Conservation (phyloP, 1,284 basidiomycete species). For the Ustilago shanxiensis region DNA sequence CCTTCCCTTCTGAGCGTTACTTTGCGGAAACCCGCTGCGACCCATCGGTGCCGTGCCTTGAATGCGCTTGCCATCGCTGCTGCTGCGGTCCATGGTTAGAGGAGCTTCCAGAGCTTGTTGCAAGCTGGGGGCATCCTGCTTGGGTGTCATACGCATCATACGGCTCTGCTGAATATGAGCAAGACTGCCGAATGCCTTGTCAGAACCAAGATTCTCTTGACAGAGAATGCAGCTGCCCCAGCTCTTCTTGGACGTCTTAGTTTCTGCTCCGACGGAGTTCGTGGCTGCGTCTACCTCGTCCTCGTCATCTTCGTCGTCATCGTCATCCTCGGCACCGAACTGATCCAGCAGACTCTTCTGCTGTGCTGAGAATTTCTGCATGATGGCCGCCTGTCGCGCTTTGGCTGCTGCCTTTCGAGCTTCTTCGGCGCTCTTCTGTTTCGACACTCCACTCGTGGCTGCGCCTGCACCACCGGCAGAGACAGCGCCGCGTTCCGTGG, state of each 20-base stretch:
- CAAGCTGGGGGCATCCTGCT: conserved; percentile 77
- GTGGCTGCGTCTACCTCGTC: conserved; percentile 43
- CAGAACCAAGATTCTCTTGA: conserved; percentile 87
- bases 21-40: conserved; percentile 21
- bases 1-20: conserved; percentile 14
- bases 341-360: conserved; percentile 65
- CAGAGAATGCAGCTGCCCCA: conserved; percentile 94
- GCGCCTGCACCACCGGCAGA: conserved; percentile 13
- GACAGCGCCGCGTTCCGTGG: conserved; percentile 34
- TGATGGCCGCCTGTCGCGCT: conserved; percentile 67
- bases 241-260: conserved; percentile 38
- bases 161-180: conserved; percentile 90
- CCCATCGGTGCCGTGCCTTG: conserved; percentile 42
- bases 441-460: conserved; percentile 8
- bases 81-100: conserved; percentile 63
- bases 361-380: conserved; percentile 68
- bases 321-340: conserved; percentile 62
- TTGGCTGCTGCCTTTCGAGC: conserved; percentile 61
- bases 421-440: conserved; percentile 51
- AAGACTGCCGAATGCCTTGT: conserved; percentile 86
- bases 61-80: conserved; percentile 50
- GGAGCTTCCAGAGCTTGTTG: conserved; percentile 79
- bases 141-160: conserved; percentile 82
- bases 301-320: conserved; percentile 56
- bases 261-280: conserved; percentile 17